A percentile compares a stretch with the other conserved stretches of the same genome.
phyloP scores from a whole-genome alignment of 371 early-diverging fungal genomes.

The Choanephora cucurbitarum region DNA sequence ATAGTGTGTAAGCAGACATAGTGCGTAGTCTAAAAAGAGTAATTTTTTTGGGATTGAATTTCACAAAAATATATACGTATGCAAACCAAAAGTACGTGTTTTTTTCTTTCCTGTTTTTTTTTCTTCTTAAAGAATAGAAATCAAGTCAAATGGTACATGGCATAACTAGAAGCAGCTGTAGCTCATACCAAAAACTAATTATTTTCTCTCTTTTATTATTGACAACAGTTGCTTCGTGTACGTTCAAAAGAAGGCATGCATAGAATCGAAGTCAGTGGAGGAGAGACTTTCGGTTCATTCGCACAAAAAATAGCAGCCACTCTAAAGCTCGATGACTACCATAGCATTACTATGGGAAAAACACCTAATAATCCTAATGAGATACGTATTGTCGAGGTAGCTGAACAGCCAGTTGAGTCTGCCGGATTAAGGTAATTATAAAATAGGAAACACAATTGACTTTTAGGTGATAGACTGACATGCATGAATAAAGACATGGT shows the following conservation, averaged over 20 bases:
- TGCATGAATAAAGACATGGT: constrained; percentile 67
- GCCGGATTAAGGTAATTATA: constrained; percentile 49
- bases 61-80: too few relatives aligned
- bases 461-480: background rate
- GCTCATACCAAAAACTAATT: too few relatives aligned
- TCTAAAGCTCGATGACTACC: constrained; percentile 43
- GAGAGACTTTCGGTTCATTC: constrained; percentile 55
- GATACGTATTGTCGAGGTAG: constrained; percentile 40
- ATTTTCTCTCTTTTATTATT: too few relatives aligned
- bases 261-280: constrained; percentile 71
- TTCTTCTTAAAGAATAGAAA: too few relatives aligned
- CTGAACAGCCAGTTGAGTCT: constrained; percentile 43
- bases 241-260: constrained; percentile 83
- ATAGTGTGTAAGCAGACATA: too few relatives aligned
- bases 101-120: too few relatives aligned
- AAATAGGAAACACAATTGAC: background rate
- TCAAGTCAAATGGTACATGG: too few relatives aligned
- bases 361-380: constrained; percentile 48
- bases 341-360: constrained; percentile 55
- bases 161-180: too few relatives aligned
- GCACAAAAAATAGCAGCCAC: constrained; percentile 56
- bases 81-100: too few relatives aligned
- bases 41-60: too few relatives aligned
- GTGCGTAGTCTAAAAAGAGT: too few relatives aligned
- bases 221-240: constrained; percentile 71